phyloP scores from a whole-genome alignment of 2,329 filamentous ascomycete species.

The Talaromyces sp. region DNA sequence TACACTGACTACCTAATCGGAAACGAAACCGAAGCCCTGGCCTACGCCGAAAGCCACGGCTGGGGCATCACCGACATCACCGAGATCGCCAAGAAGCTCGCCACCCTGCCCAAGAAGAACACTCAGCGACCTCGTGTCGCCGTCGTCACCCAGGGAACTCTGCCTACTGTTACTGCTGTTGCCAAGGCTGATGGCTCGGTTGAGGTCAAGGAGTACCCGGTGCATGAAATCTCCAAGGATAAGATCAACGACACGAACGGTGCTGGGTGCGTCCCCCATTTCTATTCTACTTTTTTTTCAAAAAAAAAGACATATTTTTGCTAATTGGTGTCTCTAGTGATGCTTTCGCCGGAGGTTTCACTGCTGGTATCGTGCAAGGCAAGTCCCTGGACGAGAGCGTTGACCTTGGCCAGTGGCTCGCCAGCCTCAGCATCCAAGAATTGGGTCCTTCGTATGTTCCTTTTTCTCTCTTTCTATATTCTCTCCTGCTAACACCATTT shows the following conservation, averaged over 20 bases:
- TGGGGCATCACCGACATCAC: conserved; percentile 71
- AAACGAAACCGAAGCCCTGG: conserved; percentile 90
- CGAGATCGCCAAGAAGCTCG: conserved; percentile 79
- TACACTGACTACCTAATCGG: conserved; percentile 97
- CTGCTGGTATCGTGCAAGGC: conserved; percentile 81
- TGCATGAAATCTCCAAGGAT: conserved; percentile 69
- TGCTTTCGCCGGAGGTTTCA: conserved; percentile 91
- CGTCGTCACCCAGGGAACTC: conserved; percentile 91
- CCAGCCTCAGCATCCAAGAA: conserved; percentile 88
- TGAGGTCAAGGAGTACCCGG: conserved; percentile 69
- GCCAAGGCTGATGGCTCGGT: conserved; percentile 61
- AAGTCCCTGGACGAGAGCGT: conserved; percentile 72
- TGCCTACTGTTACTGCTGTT: conserved; percentile 76
- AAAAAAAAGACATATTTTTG: too few relatives aligned
- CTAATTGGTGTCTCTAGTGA: conserved; percentile 50
- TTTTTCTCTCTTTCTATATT: not conserved
- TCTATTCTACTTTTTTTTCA: not conserved
- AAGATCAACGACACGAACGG: conserved; percentile 95
- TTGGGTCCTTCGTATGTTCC: conserved; percentile 84
- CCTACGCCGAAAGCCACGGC: conserved; percentile 78
- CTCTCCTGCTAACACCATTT: not conserved
- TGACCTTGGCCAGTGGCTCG: conserved; percentile 95
- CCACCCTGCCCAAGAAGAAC: conserved; percentile 90
- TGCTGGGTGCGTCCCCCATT: conserved; percentile 54
- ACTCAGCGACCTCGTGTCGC: conserved; percentile 73